Percentiles rank a stretch among this genome's conserved stretches.
These are phyloP conservation scores for Kodamaea jinghongensis DNA, from an alignment of 805 yeast species.

Conservation along the genomic window DNA sequence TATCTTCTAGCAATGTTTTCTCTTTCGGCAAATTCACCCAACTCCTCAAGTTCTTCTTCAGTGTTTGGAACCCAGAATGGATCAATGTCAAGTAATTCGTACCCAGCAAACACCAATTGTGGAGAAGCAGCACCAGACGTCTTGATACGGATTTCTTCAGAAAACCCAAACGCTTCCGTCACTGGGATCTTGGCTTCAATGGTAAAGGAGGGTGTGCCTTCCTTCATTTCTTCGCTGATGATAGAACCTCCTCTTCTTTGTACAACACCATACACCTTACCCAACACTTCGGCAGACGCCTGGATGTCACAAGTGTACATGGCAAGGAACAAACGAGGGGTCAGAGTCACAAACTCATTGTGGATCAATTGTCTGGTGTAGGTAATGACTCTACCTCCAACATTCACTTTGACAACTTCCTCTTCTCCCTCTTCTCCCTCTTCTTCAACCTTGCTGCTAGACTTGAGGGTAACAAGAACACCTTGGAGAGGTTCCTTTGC, in stretches of 20 bases:
- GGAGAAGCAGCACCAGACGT: slow-evolving; percentile 98
- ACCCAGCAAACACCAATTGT: slow-evolving; percentile 88
- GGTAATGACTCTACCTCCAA: slow-evolving; percentile 72
- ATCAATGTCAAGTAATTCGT: slow-evolving; percentile 80
- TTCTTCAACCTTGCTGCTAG: slow-evolving; percentile 36
- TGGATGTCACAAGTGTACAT: slow-evolving; percentile 94
- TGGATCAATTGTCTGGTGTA: slow-evolving; percentile 72
- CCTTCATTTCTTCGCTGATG: slow-evolving; percentile 91
- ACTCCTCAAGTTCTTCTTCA: slow-evolving; percentile 89
- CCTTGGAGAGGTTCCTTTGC: slow-evolving; percentile 89
- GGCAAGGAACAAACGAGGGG: slow-evolving; percentile 89
- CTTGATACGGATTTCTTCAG: slow-evolving; percentile 88
- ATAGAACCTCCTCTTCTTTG: slow-evolving; percentile 85
- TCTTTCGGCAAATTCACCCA: slow-evolving; percentile 89
- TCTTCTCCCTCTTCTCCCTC: slow-evolving; percentile 21
- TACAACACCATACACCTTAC: slow-evolving; percentile 92
- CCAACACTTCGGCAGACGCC: slow-evolving; percentile 89
- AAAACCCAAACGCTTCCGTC: slow-evolving; percentile 92
- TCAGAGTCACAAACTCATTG: slow-evolving; percentile 68
- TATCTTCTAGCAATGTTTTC: slow-evolving; percentile 88
- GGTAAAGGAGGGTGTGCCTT: slow-evolving; percentile 95
- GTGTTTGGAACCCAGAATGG: slow-evolving; percentile 99
- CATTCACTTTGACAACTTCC: slow-evolving; percentile 39
- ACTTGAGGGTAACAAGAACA: slow-evolving; percentile 48
- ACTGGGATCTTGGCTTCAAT: slow-evolving; percentile 86